phyloP scores from a whole-genome alignment of 1,139 yeast species.

The Blastobotrys malaysiensis region DNA sequence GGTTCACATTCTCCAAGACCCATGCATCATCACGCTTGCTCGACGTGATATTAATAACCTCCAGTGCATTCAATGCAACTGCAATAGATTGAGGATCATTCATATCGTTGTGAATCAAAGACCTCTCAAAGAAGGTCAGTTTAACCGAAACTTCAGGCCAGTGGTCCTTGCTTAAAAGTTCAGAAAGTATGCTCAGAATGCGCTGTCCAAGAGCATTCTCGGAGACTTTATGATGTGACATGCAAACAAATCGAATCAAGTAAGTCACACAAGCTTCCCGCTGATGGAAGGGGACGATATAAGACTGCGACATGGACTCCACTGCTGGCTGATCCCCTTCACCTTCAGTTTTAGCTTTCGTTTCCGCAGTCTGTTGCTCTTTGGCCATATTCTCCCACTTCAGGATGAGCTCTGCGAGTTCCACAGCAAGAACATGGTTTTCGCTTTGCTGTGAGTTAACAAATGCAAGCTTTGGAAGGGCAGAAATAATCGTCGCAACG shows the following conservation, averaged over 20 bases:
- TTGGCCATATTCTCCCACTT: slow-evolving; percentile 64
- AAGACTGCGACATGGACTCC: slow-evolving; percentile 27
- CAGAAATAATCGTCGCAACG: slow-evolving; percentile 83
- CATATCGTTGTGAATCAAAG: slow-evolving; percentile 72
- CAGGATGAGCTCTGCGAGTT: slow-evolving; percentile 76
- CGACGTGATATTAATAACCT: slow-evolving; percentile 80
- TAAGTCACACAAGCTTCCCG: slow-evolving; percentile 92
- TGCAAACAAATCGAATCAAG: slow-evolving; percentile 80
- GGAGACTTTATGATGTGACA: slow-evolving; percentile 77
- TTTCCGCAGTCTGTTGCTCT: slow-evolving; percentile 30
- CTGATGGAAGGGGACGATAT: slow-evolving; percentile 68
- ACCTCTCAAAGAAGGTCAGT: slow-evolving; percentile 78
- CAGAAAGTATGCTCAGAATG: slow-evolving; percentile 70
- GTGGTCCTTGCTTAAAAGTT: slow-evolving; percentile 60
- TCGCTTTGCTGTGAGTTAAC: slow-evolving; percentile 76
- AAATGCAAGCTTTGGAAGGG: slow-evolving; percentile 88
- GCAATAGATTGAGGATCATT: slow-evolving; percentile 54
- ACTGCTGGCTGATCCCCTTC: slow-evolving; percentile 16
- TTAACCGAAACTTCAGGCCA: slow-evolving; percentile 90
- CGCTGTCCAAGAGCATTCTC: slow-evolving; percentile 80
- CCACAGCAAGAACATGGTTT: slow-evolving; percentile 80
- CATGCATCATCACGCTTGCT: slow-evolving; percentile 71
- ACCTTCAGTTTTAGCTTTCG: slow-evolving; percentile 14
- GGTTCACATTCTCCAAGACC: slow-evolving; percentile 65
- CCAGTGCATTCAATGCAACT: slow-evolving; percentile 83